Evolutionary conservation across 1,139 yeast species (phyloP), one percentile per base, ranked within the genome.

Genomic region (Saccharomyces hybrid): DNA sequence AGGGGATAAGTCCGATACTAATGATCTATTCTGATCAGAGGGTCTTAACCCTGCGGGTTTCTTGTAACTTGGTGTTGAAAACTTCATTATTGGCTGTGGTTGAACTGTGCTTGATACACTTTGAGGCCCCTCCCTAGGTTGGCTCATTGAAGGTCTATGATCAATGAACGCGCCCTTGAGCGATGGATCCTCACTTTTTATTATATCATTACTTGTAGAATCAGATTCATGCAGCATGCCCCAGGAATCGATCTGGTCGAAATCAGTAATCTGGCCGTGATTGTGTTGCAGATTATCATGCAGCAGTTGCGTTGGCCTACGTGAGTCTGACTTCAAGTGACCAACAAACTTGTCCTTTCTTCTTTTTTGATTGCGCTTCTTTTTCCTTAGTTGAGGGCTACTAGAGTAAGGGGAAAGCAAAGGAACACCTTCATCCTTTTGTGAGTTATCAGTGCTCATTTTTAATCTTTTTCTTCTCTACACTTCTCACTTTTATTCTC

Each of bases 221-320:
- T 60, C 64, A 4, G 66, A 60, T 52, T 66, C 71, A 53, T 67
- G 71, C 38, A 67, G 53, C 50, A 68, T 57, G 23, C 71, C 71
- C 65, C 64, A 61, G 2, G 71, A 66, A 50, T 68, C 71, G 2
- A 63, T 62, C 49, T 67, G 64, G 34, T 67, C 70, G 50, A 66
- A 65, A 54, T 67, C 70, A 3, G 60, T 59, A 13, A 51, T 55
- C 25, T 38, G 44, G 7, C 25, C 44, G 5, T 38, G 44, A 5
- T 38, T 13, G 4, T 38, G 44, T 20, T 51, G 50, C 42, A 48
- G n/a, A 42, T 44, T 42, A 48, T 51, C 38, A 32, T 50, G 51
- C n/a, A 50, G 26, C 5, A 38, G 44, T 11, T 38, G 44, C 5
- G 44, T 38, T 14, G 44, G 44, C 6, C 44, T 38, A 38, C 44